These are phyloP conservation scores for Monosporascus sp. DNA, from an alignment of 2,329 filamentous ascomycete species.

Conservation along the genomic window DNA sequence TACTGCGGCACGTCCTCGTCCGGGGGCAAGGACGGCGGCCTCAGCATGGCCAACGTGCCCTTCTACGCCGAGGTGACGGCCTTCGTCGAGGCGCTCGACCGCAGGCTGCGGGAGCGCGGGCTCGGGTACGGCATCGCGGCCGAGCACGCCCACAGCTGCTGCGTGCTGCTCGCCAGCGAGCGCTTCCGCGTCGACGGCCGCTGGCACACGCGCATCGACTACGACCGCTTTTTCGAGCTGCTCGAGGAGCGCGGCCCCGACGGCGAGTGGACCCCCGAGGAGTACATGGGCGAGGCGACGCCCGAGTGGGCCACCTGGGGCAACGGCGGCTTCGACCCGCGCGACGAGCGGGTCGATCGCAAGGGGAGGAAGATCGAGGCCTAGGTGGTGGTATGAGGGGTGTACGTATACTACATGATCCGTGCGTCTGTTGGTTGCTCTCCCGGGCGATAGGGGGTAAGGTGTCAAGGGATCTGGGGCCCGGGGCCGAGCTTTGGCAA, in stretches of 20 bases:
- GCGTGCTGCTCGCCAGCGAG: conserved; percentile 77
- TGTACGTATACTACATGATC: neutral
- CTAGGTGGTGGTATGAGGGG: conserved; percentile 10
- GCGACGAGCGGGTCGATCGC: conserved; percentile 78
- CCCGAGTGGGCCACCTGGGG: conserved; percentile 96
- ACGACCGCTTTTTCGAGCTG: conserved; percentile 79
- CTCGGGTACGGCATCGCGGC: conserved; percentile 86
- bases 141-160: conserved; percentile 93
- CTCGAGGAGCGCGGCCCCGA: conserved; percentile 63
- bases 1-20: conserved; percentile 90
- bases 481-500: too few species aligned
- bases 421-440: too few species aligned
- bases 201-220: conserved; percentile 92
- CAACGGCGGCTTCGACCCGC: conserved; percentile 87
- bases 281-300: conserved; percentile 81
- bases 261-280: conserved; percentile 74
- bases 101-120: conserved; percentile 61
- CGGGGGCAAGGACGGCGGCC: conserved; percentile 70
- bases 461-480: too few species aligned
- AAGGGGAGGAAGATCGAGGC: conserved; percentile 66
- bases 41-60: conserved; percentile 96
- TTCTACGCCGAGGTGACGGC: conserved; percentile 87
- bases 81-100: conserved; percentile 73
- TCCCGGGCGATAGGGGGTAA: too few species aligned
- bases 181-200: conserved; percentile 70